phyloP scores from a whole-genome alignment of 345 rosid genomes.

The Litchi chinensis region DNA sequence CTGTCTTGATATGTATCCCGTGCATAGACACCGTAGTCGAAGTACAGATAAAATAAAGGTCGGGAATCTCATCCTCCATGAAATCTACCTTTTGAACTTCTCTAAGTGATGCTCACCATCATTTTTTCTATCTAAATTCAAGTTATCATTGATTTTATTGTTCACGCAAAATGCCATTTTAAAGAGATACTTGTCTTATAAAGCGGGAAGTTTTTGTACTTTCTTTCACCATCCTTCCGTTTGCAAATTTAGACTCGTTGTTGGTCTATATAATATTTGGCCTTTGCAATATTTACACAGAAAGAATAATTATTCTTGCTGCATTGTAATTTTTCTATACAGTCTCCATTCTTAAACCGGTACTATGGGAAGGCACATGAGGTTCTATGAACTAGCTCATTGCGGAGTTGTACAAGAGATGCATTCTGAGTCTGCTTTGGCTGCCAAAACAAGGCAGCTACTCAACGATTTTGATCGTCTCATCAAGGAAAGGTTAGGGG shows the following conservation, averaged over 20 bases:
- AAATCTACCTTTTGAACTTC: not conserved
- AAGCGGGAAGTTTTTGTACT: too few relatives aligned
- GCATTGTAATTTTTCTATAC: constrained; percentile 31
- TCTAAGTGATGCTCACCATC: not conserved
- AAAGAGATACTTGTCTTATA: not conserved
- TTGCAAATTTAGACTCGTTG: not conserved
- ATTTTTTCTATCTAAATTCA: not conserved
- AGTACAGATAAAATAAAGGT: not conserved
- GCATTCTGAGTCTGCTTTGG: not conserved
- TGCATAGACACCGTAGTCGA: not conserved
- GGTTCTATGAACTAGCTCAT: constrained; percentile 46
- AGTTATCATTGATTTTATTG: not conserved
- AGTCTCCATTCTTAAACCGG: constrained; percentile 83
- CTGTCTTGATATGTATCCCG: not conserved
- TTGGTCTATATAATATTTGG: not conserved
- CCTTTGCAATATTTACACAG: not conserved
- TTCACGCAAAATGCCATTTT: not conserved
- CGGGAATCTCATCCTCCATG: not conserved
- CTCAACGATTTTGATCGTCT: not conserved
- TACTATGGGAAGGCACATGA: constrained; percentile 90
- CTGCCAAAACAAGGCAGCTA: not conserved
- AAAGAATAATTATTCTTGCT: not conserved
- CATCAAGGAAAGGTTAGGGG: not conserved
- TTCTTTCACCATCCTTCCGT: not conserved
- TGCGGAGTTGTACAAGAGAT: not conserved